These are phyloP conservation scores for Ceratocystis cacaofunesta DNA, from an alignment of 2,329 filamentous ascomycete species.

Conservation along the genomic window DNA sequence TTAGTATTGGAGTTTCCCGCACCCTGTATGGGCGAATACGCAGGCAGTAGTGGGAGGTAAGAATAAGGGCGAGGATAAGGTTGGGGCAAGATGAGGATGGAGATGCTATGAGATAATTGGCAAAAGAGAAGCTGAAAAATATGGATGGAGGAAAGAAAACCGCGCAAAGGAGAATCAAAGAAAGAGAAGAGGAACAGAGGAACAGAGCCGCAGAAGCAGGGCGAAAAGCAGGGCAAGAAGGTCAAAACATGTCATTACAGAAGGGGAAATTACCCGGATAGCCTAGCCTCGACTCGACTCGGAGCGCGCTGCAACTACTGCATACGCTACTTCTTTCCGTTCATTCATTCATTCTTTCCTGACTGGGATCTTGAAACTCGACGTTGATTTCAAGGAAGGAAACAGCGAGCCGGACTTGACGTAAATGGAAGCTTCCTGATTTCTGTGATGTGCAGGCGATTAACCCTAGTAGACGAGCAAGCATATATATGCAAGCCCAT, in stretches of 20 bases:
- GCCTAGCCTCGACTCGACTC: neutral
- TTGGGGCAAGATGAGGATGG: neutral
- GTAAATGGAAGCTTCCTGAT: neutral
- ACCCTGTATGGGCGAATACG: neutral
- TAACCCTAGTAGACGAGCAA: neutral
- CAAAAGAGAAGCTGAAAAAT: neutral
- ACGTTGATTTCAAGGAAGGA: neutral
- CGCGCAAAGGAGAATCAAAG: neutral
- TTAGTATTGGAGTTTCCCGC: no score
- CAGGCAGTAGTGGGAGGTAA: neutral
- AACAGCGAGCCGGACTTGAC: neutral
- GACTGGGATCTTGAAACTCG: neutral
- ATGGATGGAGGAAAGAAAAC: neutral
- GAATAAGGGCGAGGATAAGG: neutral
- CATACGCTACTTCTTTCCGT: neutral
- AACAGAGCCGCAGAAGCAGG: neutral
- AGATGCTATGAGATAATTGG: neutral
- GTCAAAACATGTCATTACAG: neutral
- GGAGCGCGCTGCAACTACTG: neutral
- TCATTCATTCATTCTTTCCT: neutral
- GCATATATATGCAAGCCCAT: no score
- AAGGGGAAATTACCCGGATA: neutral
- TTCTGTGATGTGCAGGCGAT: neutral
- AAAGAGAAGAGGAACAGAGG: neutral
- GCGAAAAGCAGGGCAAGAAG: neutral